Base-by-base conservation (phyloP, 2,329 filamentous ascomycete species). In the Phialophora verrucosa region DNA sequence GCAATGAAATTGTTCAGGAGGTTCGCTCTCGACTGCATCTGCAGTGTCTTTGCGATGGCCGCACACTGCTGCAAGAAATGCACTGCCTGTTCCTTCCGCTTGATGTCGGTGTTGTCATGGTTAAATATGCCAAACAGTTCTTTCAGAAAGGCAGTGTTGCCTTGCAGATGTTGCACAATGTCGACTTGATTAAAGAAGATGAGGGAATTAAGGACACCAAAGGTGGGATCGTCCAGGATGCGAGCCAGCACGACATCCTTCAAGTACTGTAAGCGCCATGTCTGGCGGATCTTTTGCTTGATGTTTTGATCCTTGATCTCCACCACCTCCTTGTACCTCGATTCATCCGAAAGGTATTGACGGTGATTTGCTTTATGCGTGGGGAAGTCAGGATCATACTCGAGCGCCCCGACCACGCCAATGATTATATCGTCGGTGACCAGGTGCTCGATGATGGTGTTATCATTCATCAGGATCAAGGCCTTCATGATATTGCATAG, bases 121-220 rank as follows among this genome's bases (percentile, higher is more conserved):
- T 84, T 86, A 75, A 98, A 97, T 69, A 98, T 92, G 62, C 86
- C 85, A 76, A 98, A 99, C 3, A 98, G 84, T 69, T 97, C 92
- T 71, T 88, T 89, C 31, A 98, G 81, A 74, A 97, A 97, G 1
- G 81, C 80, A 0, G 83, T 83, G 73, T 97, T 97, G 29, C 84
- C 85, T 78, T 97, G 93, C n/a, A 99, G 84, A 78, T 98, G 92
- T 75, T 94, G 91, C 58, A 99, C 90, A 75, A 99, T 97, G 75
- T 98, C 95, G 73, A 98, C 93, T 81, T 99, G 95, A 80, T 98
- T 95, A 84, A 96, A 99, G 82, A 97, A 99, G 72, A 99, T 99
- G 73, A 98, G 86, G 59, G 93, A 97, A 80, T 98, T 99, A 70
- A 99, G 88, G 29, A 98, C 93, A 27, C 92, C 96, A 78, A 98